A percentile compares a stretch with the other conserved stretches of the same genome.
Conservation (phyloP, 2,329 filamentous ascomycete species). For the Fusarium tjaetaba region DNA sequence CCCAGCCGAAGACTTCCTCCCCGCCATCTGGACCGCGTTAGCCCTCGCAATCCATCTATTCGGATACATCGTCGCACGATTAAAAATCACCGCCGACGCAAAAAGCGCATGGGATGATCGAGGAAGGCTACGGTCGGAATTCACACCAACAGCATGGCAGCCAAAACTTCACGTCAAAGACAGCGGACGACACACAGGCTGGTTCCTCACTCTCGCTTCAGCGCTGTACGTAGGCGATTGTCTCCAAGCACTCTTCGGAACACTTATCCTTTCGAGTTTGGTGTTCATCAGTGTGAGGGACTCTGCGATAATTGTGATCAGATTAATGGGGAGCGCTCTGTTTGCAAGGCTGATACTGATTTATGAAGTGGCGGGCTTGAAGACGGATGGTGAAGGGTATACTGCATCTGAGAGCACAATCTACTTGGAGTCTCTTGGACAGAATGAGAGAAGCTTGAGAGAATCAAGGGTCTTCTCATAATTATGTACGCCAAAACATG, state of each 20-base stretch:
- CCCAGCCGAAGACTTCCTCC: constrained; percentile 21
- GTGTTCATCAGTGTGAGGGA: constrained; percentile 30
- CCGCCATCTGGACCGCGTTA: constrained; percentile 12
- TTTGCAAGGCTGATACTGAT: constrained; percentile 15
- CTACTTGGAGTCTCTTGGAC: neutral
- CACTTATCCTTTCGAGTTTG: constrained; percentile 25
- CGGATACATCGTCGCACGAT: neutral
- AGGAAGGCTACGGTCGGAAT: neutral
- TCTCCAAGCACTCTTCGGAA: constrained; percentile 24
- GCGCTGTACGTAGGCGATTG: constrained; percentile 17
- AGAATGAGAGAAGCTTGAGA: neutral
- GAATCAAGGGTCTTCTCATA: neutral
- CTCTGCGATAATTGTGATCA: constrained; percentile 16
- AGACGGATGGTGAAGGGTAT: neutral
- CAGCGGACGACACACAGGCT: neutral
- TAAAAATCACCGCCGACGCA: neutral
- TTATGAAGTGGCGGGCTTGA: constrained; percentile 19
- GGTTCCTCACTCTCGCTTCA: constrained; percentile 17
- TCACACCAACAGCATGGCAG: constrained; percentile 10
- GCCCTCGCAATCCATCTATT: neutral
- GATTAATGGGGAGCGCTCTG: constrained; percentile 21
- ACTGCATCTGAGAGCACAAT: neutral
- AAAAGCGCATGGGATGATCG: neutral
- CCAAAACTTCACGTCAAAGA: neutral
- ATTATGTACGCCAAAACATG: neutral